Evolutionary conservation across 73 alveolate species (phyloP).

Genomic region (Symbiodinium natans): DNA sequence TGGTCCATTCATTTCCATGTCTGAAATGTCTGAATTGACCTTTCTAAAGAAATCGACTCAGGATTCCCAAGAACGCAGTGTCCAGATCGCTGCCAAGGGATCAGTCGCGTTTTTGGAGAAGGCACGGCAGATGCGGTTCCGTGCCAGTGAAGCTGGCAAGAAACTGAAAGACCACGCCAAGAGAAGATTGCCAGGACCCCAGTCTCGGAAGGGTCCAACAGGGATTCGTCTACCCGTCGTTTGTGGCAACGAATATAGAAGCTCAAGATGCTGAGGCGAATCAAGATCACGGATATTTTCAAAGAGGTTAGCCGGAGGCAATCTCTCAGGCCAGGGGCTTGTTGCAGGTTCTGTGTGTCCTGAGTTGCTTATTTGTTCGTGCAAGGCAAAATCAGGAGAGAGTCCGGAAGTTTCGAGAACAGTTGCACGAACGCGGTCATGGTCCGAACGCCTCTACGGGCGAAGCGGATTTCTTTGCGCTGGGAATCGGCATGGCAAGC

Average conservation of each 20-base stretch:
- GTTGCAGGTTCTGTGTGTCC: background rate
- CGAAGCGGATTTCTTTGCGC: slow-evolving; percentile 47
- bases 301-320: slow-evolving; percentile 48
- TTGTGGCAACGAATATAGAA: no score
- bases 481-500: slow-evolving; percentile 26
- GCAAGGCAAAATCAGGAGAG: slow-evolving; percentile 60
- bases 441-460: slow-evolving; percentile 41
- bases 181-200: slow-evolving; percentile 21
- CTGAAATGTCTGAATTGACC: background rate
- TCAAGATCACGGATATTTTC: slow-evolving; percentile 44
- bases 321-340: slow-evolving; percentile 9
- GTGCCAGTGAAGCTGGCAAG: slow-evolving; percentile 62
- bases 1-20: background rate
- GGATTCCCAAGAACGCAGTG: slow-evolving; percentile 53
- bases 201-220: background rate
- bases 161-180: slow-evolving; percentile 67
- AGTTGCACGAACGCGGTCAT: background rate
- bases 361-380: no score
- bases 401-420: slow-evolving; percentile 45
- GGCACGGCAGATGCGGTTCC: slow-evolving; percentile 38
- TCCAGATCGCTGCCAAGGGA: background rate
- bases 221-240: background rate
- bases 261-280: slow-evolving; percentile 22
- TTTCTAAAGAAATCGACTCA: background rate
- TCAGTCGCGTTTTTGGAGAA: slow-evolving; percentile 17